Evolutionary conservation across 1,139 yeast genomes (phyloP), one percentile per base, ranked within the genome.

Genomic region (Lodderomyces metapsilosis): DNA sequence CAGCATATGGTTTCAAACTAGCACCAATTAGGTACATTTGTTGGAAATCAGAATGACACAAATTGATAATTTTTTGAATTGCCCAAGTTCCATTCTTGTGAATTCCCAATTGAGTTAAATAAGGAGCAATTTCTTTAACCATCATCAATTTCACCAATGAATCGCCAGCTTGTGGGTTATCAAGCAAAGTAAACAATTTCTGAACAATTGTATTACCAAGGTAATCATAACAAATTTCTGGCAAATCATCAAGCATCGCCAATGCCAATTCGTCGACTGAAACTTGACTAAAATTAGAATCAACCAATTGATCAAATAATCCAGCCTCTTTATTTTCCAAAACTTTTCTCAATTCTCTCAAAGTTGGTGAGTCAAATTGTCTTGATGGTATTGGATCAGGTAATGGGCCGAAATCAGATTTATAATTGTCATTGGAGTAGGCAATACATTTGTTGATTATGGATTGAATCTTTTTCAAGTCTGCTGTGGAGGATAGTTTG

Each of bases 71-170:
- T 62, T 92, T 94, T 62, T 94, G 98, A 23, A 96, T 95, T 2
- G 98, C 98, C 98, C 98, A 92, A 3, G 99, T 92, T 48, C 99
- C 99, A 61, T 94, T 92, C 58, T 92, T 92, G 66, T 92, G 99
- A 43, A 88, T 84, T 54, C 98, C 94, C 70, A 92, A 84, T 55
- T 89, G 95, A 1, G 97, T 87, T 50, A 94, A 71, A 56, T 75
- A 87, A 16, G 94, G 95, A 3, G 86, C 73, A 40, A 94, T 80
- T 51, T 78, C 80, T 55, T 84, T 80, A 40, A 92, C 76, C 89
- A 94, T 85, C 63, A 85, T 77, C 52, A 86, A 84, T 57, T 88
- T 87, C 43, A 89, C 73, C 6, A 82, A 72, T 24, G 85, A 81
- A 2, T 88, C 25, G 10, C 25, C 25, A 6, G 8, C 23, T 6